A percentile compares a stretch with the other conserved stretches of the same genome.
Conservation (phyloP, 1,139 yeast genomes). For the Blastobotrys apis region DNA sequence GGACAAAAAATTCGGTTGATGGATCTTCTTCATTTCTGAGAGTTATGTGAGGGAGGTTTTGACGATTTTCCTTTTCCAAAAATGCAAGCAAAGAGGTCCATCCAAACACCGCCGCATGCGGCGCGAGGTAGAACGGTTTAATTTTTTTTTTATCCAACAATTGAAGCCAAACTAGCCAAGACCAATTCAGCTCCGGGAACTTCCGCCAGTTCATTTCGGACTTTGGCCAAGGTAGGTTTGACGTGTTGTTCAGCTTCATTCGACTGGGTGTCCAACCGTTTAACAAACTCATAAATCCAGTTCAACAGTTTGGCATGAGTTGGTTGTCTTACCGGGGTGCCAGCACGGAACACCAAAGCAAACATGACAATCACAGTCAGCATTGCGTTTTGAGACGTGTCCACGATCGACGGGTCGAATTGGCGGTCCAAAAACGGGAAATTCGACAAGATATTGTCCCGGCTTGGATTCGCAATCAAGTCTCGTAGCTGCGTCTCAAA, state of each 20-base stretch:
- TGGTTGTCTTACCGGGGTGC: slow-evolving; percentile 8
- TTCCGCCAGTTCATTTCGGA: background rate
- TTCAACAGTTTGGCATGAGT: slow-evolving; percentile 8
- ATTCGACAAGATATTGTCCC: background rate
- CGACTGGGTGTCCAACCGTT: background rate
- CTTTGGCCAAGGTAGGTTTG: background rate
- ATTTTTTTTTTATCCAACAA: slow-evolving; percentile 1
- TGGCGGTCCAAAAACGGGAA: slow-evolving; percentile 2
- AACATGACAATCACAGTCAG: slow-evolving; percentile 3
- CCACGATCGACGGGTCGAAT: slow-evolving; percentile 1
- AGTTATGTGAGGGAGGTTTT: too few species aligned
- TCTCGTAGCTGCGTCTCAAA: background rate
- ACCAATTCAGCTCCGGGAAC: slow-evolving; percentile 9
- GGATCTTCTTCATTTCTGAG: too few species aligned
- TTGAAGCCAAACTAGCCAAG: background rate
- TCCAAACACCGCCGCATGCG: too few species aligned
- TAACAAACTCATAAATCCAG: slow-evolving; percentile 2
- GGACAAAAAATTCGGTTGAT: too few species aligned
- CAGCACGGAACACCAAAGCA: slow-evolving; percentile 3
- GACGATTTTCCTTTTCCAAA: too few species aligned
- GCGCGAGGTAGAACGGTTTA: too few species aligned
- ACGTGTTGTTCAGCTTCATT: too few species aligned
- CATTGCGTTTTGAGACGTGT: slow-evolving; percentile 1
- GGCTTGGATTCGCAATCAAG: background rate
- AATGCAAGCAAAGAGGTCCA: too few species aligned